Conservation (phyloP, 176 grass and related monocot genomes). For the Eragrostis nindensis region DNA sequence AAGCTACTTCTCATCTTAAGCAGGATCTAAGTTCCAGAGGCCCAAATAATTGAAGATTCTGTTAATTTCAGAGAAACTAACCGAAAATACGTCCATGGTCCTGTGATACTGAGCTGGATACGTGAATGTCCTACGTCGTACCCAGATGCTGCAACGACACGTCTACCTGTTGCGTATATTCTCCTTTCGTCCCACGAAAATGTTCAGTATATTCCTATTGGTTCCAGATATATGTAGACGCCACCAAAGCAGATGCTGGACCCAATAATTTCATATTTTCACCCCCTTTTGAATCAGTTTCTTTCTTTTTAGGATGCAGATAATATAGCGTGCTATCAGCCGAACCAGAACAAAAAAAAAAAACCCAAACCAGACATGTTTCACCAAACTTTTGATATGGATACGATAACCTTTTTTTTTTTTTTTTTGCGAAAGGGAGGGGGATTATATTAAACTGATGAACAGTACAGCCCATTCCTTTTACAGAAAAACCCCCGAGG, state of each 20-base stretch:
- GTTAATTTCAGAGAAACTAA: background rate
- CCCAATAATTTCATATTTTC: slow-evolving; percentile 9
- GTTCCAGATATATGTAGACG: background rate
- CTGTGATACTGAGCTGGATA: background rate
- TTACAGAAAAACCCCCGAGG: no score
- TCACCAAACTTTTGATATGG: no score
- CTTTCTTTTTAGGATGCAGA: background rate
- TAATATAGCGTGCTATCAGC: background rate
- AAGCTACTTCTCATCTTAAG: background rate
- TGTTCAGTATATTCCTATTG: slow-evolving; percentile 38
- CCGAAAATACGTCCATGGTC: background rate
- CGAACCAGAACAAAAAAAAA: no score
- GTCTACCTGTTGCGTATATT: slow-evolving; percentile 14
- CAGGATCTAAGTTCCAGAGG: background rate
- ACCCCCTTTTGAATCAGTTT: background rate
- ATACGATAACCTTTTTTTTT: no score
- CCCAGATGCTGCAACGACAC: background rate
- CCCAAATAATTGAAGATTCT: background rate
- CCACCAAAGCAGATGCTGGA: background rate
- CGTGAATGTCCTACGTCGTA: background rate
- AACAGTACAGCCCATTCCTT: no score
- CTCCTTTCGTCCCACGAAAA: slow-evolving; percentile 27
- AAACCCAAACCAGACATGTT: no score
- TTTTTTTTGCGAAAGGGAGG: no score
- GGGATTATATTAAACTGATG: no score